Base-by-base conservation (phyloP, 345 rosid species). In the Salix arbutifolia region DNA sequence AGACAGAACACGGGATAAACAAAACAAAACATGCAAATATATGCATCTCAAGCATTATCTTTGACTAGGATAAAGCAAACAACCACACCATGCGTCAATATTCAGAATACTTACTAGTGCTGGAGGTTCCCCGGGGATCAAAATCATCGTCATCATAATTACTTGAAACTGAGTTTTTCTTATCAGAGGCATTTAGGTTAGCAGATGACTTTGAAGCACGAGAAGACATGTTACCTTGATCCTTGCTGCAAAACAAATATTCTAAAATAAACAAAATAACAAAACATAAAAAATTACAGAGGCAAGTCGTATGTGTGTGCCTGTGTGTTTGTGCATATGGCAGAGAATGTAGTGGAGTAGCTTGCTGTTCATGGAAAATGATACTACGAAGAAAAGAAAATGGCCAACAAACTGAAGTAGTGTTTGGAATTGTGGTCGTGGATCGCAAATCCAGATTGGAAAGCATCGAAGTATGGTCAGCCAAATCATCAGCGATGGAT, bases 51-150 rank as follows among this genome's bases (percentile, higher is more conserved):
- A 69, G 30, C 46, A 76, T 72, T 53, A 66, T 9, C 46, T 71
- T 74, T 8, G 5, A 70, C 46, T 52, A 67, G 21, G 13, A 28
- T 35, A 8, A 66, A 66, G 44, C 40, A 66, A 38, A 8, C 58
- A 42, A 42, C 10, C 56, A 52, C 40, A 71, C 25, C 23, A 65
- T 26, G 26, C 58, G 18, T 46, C 26, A 31, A 33, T 73, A 62
- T 35, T 8, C 60, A 52, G 48, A 73, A 74, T 48, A 87, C 98
- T 86, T 88, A 96, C 98, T 91, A 42, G 88, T 81, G 70, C 82
- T 82, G 56, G 91, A 89, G 62, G 87, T 91, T 86, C 96, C 98
- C 65, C 98, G 93, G 61, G 98, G 99, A 88, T 94, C 95, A 74
- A 96, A 96, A 88, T 95, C 98, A 85, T 91, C 94, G 38, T 91